A percentile compares a stretch with the other conserved stretches of the same genome.
These are phyloP conservation scores for Torulaspora microellipsoides DNA, from an alignment of 805 yeast species.

Conservation along the genomic window DNA sequence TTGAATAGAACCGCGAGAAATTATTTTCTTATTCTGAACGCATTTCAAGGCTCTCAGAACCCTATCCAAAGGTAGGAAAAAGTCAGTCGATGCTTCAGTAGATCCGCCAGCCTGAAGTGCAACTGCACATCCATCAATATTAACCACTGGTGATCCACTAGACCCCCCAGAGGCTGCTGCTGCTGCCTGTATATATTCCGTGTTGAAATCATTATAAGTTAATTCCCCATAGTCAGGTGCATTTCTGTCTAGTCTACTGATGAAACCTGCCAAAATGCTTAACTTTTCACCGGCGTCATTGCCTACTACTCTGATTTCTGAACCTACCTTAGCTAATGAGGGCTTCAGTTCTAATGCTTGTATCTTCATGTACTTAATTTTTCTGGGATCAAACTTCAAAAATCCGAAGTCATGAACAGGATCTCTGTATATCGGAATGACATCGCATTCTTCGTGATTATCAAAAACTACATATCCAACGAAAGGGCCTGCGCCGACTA, in stretches of 20 bases:
- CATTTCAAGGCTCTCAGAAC: constrained; percentile 78
- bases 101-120: constrained; percentile 95
- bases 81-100: constrained; percentile 87
- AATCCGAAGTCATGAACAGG: constrained; percentile 96
- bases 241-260: constrained; percentile 76
- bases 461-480: constrained; percentile 88
- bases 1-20: constrained; percentile 89
- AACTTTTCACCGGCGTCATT: constrained; percentile 95
- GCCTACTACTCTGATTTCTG: constrained; percentile 91
- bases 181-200: constrained; percentile 93
- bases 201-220: constrained; percentile 88
- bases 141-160: constrained; percentile 94
- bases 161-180: constrained; percentile 96
- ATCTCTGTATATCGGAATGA: constrained; percentile 81
- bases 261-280: constrained; percentile 81
- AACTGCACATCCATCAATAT: constrained; percentile 79
- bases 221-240: constrained; percentile 90
- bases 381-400: constrained; percentile 66
- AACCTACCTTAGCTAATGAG: constrained; percentile 82
- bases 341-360: constrained; percentile 67
- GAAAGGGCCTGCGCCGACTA: constrained; percentile 94
- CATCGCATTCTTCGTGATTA: constrained; percentile 89
- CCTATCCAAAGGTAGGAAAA: constrained; percentile 80
- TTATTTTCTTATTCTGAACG: constrained; percentile 51
- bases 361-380: constrained; percentile 69